Evolutionary conservation across 1,139 yeast species (phyloP), one percentile per base, ranked within the genome.

Genomic region (Debaryomycetaceae sp.): DNA sequence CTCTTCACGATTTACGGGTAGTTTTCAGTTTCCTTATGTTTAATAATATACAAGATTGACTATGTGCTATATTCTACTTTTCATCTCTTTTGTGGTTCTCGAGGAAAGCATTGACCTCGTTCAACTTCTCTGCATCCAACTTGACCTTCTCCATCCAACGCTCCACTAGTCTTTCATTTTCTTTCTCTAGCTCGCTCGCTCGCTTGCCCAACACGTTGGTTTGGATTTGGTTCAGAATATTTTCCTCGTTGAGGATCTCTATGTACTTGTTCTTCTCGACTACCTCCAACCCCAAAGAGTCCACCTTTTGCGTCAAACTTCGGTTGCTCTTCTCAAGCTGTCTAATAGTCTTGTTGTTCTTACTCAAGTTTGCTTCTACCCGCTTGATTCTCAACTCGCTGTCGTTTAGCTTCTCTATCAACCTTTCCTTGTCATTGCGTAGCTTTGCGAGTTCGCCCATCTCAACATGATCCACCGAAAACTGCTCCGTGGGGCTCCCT

Each of bases 201-300:
- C 36, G 44, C 35, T 44, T 76, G 35, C 69, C 76, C 40, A 84
- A 62, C 23, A 87, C 75, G 52, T 85, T 87, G 49, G 80, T 77
- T 59, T 86, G 95, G 42, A 89, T 82, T 55, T 83, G 87, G 42
- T 77, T 66, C 24, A 88, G 79, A 40, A 89, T 69, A 13, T 84
- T 65, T 53, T 87, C 95, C 59, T 88, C 95, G 52, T 86, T 84
- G 37, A 84, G 66, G 13, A 76, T 66, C 51, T 84, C 89, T 23
- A 82, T 71, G 11, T 82, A 75, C 49, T 76, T 75, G 43, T 75
- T 74, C 60, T 78, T 81, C 49, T 81, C 76, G n/a, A 56, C 57
- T 4, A 79, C 58, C 43, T 81, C 84, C 41, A 76, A 73, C n/a
- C 60, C 62, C 42, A 78, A 57, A 37, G 63, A 58, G 6, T 55